These are phyloP conservation scores for Termitomyces sp. DNA, from an alignment of 768 basidiomycete species.

Conservation along the genomic window DNA sequence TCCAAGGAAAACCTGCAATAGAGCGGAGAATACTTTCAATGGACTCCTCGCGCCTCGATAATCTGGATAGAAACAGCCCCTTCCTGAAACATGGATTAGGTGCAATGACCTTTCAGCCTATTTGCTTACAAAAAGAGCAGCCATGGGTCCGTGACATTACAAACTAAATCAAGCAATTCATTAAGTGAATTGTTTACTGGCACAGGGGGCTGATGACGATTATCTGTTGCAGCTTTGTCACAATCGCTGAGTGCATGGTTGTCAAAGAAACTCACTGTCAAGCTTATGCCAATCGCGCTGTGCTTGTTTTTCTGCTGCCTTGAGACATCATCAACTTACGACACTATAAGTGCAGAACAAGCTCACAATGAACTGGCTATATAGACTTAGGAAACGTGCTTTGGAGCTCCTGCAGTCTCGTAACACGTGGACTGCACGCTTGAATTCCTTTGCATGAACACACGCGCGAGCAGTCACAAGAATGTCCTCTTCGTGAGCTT, in stretches of 20 bases:
- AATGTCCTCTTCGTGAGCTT: slow-evolving; percentile 65
- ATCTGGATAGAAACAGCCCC: slow-evolving; percentile 74
- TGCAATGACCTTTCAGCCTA: background rate
- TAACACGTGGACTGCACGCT: slow-evolving; percentile 64
- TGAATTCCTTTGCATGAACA: slow-evolving; percentile 74
- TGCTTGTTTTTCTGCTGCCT: slow-evolving; percentile 84
- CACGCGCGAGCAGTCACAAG: slow-evolving; percentile 68
- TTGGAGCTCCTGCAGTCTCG: slow-evolving; percentile 63
- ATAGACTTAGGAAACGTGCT: slow-evolving; percentile 71
- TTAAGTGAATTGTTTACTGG: slow-evolving; percentile 59
- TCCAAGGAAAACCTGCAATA: slow-evolving; percentile 79
- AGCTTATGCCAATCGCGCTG: slow-evolving; percentile 83
- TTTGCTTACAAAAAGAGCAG: slow-evolving; percentile 70
- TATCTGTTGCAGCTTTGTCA: slow-evolving; percentile 36
- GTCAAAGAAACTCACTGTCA: slow-evolving; percentile 48
- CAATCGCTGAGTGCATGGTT: background rate
- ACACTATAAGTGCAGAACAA: slow-evolving; percentile 1
- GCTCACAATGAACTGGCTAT: slow-evolving; percentile 84
- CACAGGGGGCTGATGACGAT: slow-evolving; percentile 61
- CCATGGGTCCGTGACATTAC: slow-evolving; percentile 69
- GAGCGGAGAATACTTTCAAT: slow-evolving; percentile 77
- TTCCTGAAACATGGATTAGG: slow-evolving; percentile 44
- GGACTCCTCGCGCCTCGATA: slow-evolving; percentile 79
- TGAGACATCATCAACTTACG: slow-evolving; percentile 2
- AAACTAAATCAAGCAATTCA: slow-evolving; percentile 56